Percentiles rank a stretch among this genome's conserved stretches.
These are phyloP conservation scores for Trichoderma reesei DNA, from an alignment of 495 filamentous ascomycete genomes.

Conservation along the genomic window DNA sequence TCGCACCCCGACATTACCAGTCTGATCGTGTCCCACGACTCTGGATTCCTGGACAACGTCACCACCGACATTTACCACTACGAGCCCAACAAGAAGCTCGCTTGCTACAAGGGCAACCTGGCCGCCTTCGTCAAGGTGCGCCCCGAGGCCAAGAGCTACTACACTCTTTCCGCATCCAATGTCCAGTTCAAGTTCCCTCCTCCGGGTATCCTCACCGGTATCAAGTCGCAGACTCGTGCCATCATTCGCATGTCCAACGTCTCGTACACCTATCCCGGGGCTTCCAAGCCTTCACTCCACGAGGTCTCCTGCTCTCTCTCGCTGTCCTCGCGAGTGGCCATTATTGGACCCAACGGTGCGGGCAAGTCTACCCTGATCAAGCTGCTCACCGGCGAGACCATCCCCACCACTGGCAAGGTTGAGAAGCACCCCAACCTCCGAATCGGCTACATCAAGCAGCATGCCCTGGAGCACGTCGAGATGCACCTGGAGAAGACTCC, in stretches of 20 bases:
- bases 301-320: constrained; percentile 80
- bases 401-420: constrained; percentile 79
- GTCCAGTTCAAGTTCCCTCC: constrained; percentile 97
- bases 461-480: constrained; percentile 97
- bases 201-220: constrained; percentile 85
- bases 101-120: constrained; percentile 89
- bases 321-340: constrained; percentile 85
- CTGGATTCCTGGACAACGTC: constrained; percentile 89
- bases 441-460: constrained; percentile 99
- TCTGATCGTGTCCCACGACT: constrained; percentile 97
- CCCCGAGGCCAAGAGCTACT: constrained; percentile 98
- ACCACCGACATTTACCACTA: constrained; percentile 99
- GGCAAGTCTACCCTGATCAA: constrained; percentile 99
- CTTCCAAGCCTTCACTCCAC: constrained; percentile 73
- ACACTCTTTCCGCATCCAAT: constrained; percentile 83
- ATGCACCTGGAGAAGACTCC: constrained; percentile 99
- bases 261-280: constrained; percentile 81
- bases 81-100: constrained; percentile 87
- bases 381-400: constrained; percentile 87
- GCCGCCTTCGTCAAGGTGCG: constrained; percentile 82
- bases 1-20: constrained; percentile 92
- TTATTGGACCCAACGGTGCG: constrained; percentile 95
- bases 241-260: constrained; percentile 92
- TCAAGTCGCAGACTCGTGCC: constrained; percentile 85
- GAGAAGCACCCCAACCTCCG: constrained; percentile 98